Conservation (phyloP, 2,329 filamentous ascomycete genomes). For the Arachnopeziza araneosa region DNA sequence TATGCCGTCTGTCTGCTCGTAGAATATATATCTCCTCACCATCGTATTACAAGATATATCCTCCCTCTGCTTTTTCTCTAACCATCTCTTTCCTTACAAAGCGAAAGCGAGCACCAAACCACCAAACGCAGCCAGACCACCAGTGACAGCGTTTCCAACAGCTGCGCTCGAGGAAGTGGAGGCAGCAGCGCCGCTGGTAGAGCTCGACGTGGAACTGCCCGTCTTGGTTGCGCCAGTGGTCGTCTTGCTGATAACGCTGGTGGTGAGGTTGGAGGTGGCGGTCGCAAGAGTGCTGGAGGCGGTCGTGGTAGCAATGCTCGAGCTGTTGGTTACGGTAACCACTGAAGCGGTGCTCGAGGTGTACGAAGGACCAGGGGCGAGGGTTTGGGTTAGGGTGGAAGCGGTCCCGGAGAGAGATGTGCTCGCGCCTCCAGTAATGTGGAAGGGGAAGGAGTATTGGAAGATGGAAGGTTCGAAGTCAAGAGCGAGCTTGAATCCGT, state of each 20-base stretch:
- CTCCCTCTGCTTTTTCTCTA: background rate
- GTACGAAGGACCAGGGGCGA: background rate
- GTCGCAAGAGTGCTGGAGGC: background rate
- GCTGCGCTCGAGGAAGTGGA: background rate
- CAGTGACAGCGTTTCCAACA: background rate
- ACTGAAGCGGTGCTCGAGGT: background rate
- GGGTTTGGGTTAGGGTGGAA: background rate
- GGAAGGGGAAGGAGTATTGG: conserved; percentile 60
- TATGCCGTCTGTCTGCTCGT: background rate
- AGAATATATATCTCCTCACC: background rate
- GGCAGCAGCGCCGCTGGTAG: background rate
- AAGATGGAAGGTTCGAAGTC: conserved; percentile 45
- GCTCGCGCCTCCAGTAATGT: conserved; percentile 11
- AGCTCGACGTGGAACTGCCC: background rate
- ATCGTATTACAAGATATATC: background rate
- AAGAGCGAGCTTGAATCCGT: conserved; percentile 52
- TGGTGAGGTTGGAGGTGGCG: background rate
- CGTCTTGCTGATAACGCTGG: background rate
- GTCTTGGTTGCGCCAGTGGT: background rate
- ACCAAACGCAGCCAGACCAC: background rate
- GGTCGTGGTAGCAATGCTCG: background rate
- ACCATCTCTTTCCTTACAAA: background rate
- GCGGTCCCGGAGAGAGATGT: background rate
- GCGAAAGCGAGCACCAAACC: background rate
- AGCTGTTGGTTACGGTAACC: background rate